Conservation (phyloP, 495 filamentous ascomycete genomes). For the Trichocladium antarcticum region DNA sequence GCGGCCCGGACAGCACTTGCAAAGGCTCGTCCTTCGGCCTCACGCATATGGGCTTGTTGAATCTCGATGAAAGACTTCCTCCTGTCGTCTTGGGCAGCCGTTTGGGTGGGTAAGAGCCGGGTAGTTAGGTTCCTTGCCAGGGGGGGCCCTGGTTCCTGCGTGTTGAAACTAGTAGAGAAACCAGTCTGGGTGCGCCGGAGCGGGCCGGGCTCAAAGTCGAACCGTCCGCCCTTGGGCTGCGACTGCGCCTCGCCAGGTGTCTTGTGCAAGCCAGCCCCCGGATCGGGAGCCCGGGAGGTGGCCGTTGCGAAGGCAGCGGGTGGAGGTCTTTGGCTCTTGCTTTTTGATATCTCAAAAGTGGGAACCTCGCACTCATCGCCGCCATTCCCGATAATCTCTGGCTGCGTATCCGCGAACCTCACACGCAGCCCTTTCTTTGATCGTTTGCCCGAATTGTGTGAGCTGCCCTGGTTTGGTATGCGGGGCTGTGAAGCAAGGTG, state of each 20-base stretch:
- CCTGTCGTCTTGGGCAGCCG: slow-evolving; percentile 29
- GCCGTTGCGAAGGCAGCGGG: slow-evolving; percentile 18
- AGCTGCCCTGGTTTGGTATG: not conserved
- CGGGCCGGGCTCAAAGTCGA: slow-evolving; percentile 26
- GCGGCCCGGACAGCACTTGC: slow-evolving; percentile 39
- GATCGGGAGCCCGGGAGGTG: slow-evolving; percentile 14
- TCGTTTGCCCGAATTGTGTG: not conserved
- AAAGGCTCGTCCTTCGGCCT: slow-evolving; percentile 60
- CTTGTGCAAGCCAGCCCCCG: slow-evolving; percentile 14
- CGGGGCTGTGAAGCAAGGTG: not conserved
- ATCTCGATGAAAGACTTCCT: slow-evolving; percentile 43
- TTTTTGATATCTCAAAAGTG: slow-evolving; percentile 53
- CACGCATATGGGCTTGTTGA: slow-evolving; percentile 60
- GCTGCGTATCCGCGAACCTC: slow-evolving; percentile 53
- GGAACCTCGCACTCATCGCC: slow-evolving; percentile 70
- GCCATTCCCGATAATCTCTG: slow-evolving; percentile 75
- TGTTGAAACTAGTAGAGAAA: slow-evolving; percentile 24
- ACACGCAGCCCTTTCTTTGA: slow-evolving; percentile 53
- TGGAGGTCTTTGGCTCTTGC: slow-evolving; percentile 35
- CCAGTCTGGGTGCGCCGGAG: slow-evolving; percentile 42
- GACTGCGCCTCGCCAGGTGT: slow-evolving; percentile 13
- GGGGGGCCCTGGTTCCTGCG: slow-evolving; percentile 20
- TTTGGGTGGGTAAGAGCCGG: slow-evolving; percentile 25
- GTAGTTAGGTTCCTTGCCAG: slow-evolving; percentile 20
- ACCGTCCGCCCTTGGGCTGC: slow-evolving; percentile 9